phyloP scores from a whole-genome alignment of 2,329 filamentous ascomycete genomes.

The Fusarium longipes region DNA sequence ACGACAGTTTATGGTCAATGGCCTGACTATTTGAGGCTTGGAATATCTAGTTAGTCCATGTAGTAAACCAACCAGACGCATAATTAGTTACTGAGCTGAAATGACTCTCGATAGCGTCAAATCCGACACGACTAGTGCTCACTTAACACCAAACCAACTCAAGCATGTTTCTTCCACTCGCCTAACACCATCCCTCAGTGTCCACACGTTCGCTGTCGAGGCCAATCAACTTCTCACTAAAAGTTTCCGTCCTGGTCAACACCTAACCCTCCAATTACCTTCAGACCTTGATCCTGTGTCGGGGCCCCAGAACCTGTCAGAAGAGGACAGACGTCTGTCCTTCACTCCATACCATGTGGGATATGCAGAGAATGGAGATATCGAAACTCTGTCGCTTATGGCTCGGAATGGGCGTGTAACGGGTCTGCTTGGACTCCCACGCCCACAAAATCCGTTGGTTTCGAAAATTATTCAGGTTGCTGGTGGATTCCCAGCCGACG shows the following conservation, averaged over 20 bases:
- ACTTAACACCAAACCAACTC: background rate
- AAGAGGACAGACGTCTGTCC: slow-evolving; percentile 8
- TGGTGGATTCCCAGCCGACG: background rate
- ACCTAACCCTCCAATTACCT: slow-evolving; percentile 14
- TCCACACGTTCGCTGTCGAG: slow-evolving; percentile 4
- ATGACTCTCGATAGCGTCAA: slow-evolving; percentile 6
- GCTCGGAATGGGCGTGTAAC: slow-evolving; percentile 16
- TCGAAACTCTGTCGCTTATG: slow-evolving; percentile 3
- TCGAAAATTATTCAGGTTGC: background rate
- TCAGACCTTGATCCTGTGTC: slow-evolving; percentile 16
- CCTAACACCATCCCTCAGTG: slow-evolving; percentile 13
- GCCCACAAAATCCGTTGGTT: background rate
- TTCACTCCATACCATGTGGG: slow-evolving; percentile 11
- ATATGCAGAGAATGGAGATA: background rate
- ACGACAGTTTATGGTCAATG: background rate
- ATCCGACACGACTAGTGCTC: background rate
- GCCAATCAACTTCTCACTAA: background rate
- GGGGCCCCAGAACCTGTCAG: slow-evolving; percentile 12
- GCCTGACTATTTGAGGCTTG: slow-evolving; percentile 7
- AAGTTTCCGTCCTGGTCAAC: slow-evolving; percentile 13
- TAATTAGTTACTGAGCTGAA: background rate
- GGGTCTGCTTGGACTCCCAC: slow-evolving; percentile 11
- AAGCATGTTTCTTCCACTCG: slow-evolving; percentile 17
- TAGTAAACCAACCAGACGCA: background rate
- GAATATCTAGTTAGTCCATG: background rate